Percentiles rank a stretch among this genome's conserved stretches.
Conservation (phyloP, 768 basidiomycete species). For the Pulveroboletus frians region DNA sequence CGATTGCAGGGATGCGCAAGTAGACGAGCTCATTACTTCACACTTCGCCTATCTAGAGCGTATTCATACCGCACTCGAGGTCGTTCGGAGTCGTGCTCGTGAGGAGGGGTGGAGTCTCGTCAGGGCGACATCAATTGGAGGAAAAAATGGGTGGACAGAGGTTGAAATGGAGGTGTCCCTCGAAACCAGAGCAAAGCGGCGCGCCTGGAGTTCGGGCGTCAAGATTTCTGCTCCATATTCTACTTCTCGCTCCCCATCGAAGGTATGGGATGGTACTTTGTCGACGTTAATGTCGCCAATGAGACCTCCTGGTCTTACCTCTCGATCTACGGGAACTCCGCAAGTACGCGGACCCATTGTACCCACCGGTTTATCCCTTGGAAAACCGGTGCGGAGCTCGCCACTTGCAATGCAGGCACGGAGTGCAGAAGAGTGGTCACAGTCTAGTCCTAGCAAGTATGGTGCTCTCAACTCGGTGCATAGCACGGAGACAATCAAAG, state of each 20-base stretch:
- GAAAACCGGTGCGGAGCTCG: constrained; percentile 47
- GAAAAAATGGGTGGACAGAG: constrained; percentile 26
- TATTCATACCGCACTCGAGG: constrained; percentile 37
- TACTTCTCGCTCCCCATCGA: not conserved
- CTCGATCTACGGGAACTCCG: not conserved
- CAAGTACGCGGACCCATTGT: constrained; percentile 19
- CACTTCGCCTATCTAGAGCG: constrained; percentile 29
- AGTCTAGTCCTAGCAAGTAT: constrained; percentile 13
- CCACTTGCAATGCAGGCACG: constrained; percentile 41
- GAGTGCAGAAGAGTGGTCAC: constrained; percentile 36
- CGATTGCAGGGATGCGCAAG: not conserved
- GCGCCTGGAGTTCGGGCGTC: constrained; percentile 61
- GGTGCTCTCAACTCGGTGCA: constrained; percentile 15
- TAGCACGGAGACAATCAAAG: constrained; percentile 8
- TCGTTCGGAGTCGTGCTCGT: constrained; percentile 40
- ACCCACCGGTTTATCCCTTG: constrained; percentile 41
- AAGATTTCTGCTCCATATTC: constrained; percentile 33
- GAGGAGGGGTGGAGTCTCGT: constrained; percentile 37
- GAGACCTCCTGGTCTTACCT: constrained; percentile 21
- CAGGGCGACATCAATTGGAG: constrained; percentile 24
- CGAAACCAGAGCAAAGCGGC: constrained; percentile 53
- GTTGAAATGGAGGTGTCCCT: constrained; percentile 34
- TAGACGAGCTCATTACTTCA: constrained; percentile 13
- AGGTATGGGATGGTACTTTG: constrained; percentile 17
- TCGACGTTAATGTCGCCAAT: not conserved